phyloP scores from a whole-genome alignment of 176 grass and related monocot genomes.

The Calamus simplicifolius region DNA sequence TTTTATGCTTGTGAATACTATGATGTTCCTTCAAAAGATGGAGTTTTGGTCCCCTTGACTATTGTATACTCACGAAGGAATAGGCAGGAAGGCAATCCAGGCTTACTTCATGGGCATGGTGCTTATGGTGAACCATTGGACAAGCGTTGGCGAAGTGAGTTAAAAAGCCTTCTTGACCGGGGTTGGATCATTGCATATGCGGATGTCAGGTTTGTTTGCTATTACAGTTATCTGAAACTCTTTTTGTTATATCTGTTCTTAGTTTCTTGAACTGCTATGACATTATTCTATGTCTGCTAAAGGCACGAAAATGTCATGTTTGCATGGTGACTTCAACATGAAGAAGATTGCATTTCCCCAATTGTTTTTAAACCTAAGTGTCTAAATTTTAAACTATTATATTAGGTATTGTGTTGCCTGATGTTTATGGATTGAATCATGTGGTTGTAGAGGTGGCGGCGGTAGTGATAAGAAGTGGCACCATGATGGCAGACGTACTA shows the following conservation, averaged over 20 bases:
- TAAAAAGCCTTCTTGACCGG: conserved; percentile 84
- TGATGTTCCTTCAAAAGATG: conserved; percentile 67
- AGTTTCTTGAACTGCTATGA: too few species aligned
- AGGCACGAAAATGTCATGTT: too few species aligned
- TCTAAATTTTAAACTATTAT: conserved; percentile 15
- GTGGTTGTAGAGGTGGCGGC: conserved; percentile 63
- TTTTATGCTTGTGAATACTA: conserved; percentile 88
- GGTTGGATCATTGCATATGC: conserved; percentile 95
- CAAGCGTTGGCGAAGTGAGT: conserved; percentile 76
- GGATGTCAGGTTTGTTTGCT: conserved; percentile 61
- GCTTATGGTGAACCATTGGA: conserved; percentile 92
- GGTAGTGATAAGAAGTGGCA: conserved; percentile 93
- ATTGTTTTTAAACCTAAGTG: background rate
- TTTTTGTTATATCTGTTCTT: too few species aligned
- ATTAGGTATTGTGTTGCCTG: conserved; percentile 1
- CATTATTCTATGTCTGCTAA: too few species aligned
- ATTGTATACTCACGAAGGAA: conserved; percentile 74
- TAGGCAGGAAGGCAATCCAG: conserved; percentile 72
- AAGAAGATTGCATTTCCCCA: too few species aligned
- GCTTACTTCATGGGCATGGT: conserved; percentile 88
- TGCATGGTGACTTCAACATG: too few species aligned
- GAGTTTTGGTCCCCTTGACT: conserved; percentile 58
- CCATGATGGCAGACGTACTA: conserved; percentile 46
- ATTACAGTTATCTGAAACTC: too few species aligned
- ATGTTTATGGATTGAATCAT: background rate